These are phyloP conservation scores for Arabis hirsuta DNA, from an alignment of 345 rosid species.

Conservation along the genomic window DNA sequence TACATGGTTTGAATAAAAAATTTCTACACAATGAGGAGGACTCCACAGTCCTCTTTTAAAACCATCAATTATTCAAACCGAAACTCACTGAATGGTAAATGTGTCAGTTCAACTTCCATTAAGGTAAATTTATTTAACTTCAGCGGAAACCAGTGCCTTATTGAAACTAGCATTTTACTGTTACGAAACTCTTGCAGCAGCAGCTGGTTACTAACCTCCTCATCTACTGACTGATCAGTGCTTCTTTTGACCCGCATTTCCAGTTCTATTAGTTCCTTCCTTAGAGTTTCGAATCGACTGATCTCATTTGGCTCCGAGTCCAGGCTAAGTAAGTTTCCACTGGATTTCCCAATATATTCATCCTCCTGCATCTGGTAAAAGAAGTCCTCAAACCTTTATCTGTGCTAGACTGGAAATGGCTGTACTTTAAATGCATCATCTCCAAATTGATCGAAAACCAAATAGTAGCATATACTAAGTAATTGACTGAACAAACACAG, in stretches of 20 bases:
- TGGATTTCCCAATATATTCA: slow-evolving; percentile 44
- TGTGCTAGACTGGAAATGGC: slow-evolving; percentile 25
- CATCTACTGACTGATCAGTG: slow-evolving; percentile 68
- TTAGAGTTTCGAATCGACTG: slow-evolving; percentile 72
- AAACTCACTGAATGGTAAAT: slow-evolving; percentile 3
- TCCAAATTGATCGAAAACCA: slow-evolving; percentile 15
- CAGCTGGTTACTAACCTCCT: slow-evolving; percentile 57
- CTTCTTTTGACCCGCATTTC: slow-evolving; percentile 82
- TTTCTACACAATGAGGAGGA: slow-evolving; percentile 11
- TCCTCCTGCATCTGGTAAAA: slow-evolving; percentile 59
- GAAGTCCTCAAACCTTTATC: slow-evolving; percentile 23
- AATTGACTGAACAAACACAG: slow-evolving; percentile 20
- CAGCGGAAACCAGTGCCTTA: neutral
- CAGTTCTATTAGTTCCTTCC: slow-evolving; percentile 89
- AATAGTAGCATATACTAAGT: slow-evolving; percentile 20
- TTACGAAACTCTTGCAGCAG: slow-evolving; percentile 7
- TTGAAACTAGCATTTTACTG: slow-evolving; percentile 12
- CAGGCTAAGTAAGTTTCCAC: slow-evolving; percentile 46
- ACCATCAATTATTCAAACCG: slow-evolving; percentile 12
- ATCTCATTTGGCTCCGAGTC: slow-evolving; percentile 69
- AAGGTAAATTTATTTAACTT: neutral
- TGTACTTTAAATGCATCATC: slow-evolving; percentile 9
- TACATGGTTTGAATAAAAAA: neutral
- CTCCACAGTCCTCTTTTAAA: slow-evolving; percentile 5
- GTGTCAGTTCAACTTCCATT: neutral